Percentiles rank a stretch among this genome's conserved stretches.
These are phyloP conservation scores for Hypoxylon sp. DNA, from an alignment of 2,329 filamentous ascomycete species.

Conservation along the genomic window DNA sequence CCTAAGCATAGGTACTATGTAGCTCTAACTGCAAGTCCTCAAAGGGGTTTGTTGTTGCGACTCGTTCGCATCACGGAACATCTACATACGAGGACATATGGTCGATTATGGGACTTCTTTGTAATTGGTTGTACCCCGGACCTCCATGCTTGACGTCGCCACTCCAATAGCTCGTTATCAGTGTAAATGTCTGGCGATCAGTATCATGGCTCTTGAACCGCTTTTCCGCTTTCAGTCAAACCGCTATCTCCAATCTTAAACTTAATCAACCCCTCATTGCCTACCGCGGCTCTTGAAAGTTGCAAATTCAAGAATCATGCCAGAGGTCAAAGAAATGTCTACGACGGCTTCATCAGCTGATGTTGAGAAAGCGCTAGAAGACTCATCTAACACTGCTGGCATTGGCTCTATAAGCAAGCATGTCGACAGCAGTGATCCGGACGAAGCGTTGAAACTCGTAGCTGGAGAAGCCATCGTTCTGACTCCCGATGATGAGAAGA, in stretches of 20 bases:
- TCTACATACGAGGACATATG: conserved; percentile 2
- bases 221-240: conserved; percentile 18
- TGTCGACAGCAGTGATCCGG: conserved; percentile 58
- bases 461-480: conserved; percentile 56
- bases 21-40: neutral
- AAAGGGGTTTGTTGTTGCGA: conserved; percentile 5
- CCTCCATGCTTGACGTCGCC: conserved; percentile 27
- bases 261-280: conserved; percentile 15
- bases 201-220: conserved; percentile 27
- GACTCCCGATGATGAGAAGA: conserved; percentile 59
- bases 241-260: conserved; percentile 23
- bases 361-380: conserved; percentile 39
- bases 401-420: conserved; percentile 52
- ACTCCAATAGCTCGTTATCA: conserved; percentile 30
- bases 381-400: conserved; percentile 26
- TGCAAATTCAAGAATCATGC: conserved; percentile 26
- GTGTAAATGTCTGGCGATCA: conserved; percentile 32
- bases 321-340: conserved; percentile 28
- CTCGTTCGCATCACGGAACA: neutral
- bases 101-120: conserved; percentile 7
- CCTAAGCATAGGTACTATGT: neutral
- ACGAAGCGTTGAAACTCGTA: conserved; percentile 61
- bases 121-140: conserved; percentile 28
- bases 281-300: conserved; percentile 1
- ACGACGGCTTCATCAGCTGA: conserved; percentile 23